These are phyloP conservation scores for Ganoderma lingzhi DNA, from an alignment of 1,284 basidiomycete genomes.

Conservation along the genomic window DNA sequence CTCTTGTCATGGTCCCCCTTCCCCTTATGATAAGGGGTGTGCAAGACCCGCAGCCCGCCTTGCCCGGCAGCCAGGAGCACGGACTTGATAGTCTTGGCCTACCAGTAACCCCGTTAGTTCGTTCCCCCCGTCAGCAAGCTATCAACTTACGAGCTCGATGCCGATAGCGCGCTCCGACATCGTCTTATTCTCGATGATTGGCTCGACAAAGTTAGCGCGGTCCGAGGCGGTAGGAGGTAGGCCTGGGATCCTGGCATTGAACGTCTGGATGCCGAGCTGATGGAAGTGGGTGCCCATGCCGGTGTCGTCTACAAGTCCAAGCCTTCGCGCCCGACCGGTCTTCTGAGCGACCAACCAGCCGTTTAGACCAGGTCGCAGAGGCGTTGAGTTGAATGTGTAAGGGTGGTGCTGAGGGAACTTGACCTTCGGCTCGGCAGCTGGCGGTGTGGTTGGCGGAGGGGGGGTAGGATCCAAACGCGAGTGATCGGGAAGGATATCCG, in stretches of 20 bases:
- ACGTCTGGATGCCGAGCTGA: not conserved
- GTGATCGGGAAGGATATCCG: not conserved
- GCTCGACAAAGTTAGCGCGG: not conserved
- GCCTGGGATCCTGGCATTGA: not conserved
- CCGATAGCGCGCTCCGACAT: not conserved
- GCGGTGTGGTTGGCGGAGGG: not conserved
- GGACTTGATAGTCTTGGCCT: not conserved
- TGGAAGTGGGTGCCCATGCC: not conserved
- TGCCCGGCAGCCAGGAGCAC: not conserved
- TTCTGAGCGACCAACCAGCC: not conserved
- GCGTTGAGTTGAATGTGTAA: not conserved
- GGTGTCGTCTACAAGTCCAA: slow-evolving; percentile 2
- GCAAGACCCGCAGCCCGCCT: not conserved
- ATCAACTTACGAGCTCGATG: not conserved
- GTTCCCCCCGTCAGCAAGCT: not conserved
- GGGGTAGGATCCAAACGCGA: not conserved
- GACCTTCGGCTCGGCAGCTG: not conserved
- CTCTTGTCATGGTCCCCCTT: not conserved
- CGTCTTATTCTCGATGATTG: not conserved
- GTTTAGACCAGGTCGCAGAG: not conserved
- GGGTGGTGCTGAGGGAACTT: too few species aligned
- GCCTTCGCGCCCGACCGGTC: not conserved
- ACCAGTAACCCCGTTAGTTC: not conserved
- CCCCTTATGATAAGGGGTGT: not conserved
- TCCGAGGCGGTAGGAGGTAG: not conserved